Evolutionary conservation across 176 grass and related monocot genomes (phyloP), one percentile per base, ranked within the genome.

Genomic region (Pontederia crassipes): DNA sequence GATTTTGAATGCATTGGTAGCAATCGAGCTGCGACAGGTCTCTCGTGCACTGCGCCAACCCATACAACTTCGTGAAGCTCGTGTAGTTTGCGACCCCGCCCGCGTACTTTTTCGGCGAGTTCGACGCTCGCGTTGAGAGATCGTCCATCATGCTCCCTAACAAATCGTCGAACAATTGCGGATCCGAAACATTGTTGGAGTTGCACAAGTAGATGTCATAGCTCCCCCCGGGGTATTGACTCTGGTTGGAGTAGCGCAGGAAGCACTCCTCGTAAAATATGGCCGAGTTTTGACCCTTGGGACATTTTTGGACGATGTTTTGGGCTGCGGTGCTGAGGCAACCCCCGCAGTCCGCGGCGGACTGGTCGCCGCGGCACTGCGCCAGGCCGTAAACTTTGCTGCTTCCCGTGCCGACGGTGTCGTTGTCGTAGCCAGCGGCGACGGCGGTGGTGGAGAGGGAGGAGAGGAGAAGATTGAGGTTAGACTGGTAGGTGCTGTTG

Each of bases 291-390:
- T 13, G 12, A 35, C 35, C 40, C 46, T 51, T 62, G 11, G 10
- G 10, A 67, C 73, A 82, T 2, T 15, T 0, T 7, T 8, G 16
- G 60, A 64, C 61, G 35, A 69, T 67, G 15, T 26, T 2, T 2
- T 0, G 20, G 18, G 48, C 26, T 28, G 24, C 80, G 2, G 62
- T 69, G 3, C 10, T 2, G 46, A 77, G 80, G 80, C 80, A 82
- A 28, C 68, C 27, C 45, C 4, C 11, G 52, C 80, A 82, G 13
- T 11, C 17, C 7, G 59, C 68, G 51, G 13, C 58, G 79, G 58
- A 66, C 61, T 58, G 64, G 62, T 82, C 79, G 48, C 79, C 55
- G 35, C 79, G 79, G 79, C 79, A 82, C 9, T 76, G 72, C 2
- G 55, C 67, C 0, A 72, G 67, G 12, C 79, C 79, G 61, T 49